Evolutionary conservation across 106 monocot species (phyloP).

Genomic region (Dioscorea alata): DNA sequence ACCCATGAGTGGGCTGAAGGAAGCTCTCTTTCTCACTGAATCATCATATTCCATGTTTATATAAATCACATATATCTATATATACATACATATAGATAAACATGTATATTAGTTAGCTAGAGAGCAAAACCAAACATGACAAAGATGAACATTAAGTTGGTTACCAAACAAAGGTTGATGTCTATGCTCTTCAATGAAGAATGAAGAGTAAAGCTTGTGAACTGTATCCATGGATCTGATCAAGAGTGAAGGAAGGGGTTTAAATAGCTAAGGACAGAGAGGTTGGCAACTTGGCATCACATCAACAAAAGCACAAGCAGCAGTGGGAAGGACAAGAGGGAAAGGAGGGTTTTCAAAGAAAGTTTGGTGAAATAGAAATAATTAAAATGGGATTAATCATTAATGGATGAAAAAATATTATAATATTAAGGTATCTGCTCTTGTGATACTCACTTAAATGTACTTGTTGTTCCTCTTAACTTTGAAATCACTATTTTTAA

Average conservation of each 20-base stretch:
- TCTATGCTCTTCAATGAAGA: too few relatives aligned
- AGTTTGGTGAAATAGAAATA: not conserved
- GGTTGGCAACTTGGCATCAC: constrained; percentile 4
- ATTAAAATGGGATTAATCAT: not conserved
- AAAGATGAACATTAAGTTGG: too few relatives aligned
- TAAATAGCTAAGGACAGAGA: constrained; percentile 9
- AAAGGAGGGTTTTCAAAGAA: too few relatives aligned
- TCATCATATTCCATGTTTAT: not conserved
- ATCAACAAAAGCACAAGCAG: not conserved
- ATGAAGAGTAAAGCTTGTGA: not conserved
- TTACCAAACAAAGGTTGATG: too few relatives aligned
- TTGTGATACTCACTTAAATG: not conserved
- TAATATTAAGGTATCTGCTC: not conserved
- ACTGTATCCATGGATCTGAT: constrained; percentile 2
- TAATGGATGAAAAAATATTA: not conserved
- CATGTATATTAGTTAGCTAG: too few relatives aligned
- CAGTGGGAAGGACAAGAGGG: not conserved
- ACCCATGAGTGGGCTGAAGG: constrained; percentile 42
- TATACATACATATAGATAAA: too few relatives aligned
- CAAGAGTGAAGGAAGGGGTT: not conserved
- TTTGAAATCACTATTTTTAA: too few relatives aligned
- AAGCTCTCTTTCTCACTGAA: constrained; percentile 29
- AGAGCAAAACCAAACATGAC: too few relatives aligned
- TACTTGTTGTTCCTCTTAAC: not conserved
- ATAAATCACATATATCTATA: too few relatives aligned